Evolutionary conservation across 371 early-diverging fungal species (phyloP).

Genomic region (Syncephalastrum monosporum): DNA sequence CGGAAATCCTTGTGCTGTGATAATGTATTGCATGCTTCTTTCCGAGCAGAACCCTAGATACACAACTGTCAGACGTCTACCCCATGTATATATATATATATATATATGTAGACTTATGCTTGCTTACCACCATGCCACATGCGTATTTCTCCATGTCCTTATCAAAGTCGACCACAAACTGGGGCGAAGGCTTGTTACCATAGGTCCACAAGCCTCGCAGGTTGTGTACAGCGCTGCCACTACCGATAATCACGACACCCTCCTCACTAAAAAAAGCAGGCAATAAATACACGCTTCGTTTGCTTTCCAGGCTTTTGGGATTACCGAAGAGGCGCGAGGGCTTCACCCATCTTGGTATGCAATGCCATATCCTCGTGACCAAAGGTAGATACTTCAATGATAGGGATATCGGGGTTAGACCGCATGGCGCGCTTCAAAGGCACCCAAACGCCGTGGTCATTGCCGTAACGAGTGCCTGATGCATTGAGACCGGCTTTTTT

Average conservation of each 20-base stretch:
- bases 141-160: constrained; percentile 17
- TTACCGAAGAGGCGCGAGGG: constrained; percentile 27
- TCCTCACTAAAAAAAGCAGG: constrained; percentile 31
- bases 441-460: constrained; percentile 65
- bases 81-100: neutral
- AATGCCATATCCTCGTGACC: constrained; percentile 25
- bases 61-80: neutral
- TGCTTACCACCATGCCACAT: constrained; percentile 8
- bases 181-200: constrained; percentile 21
- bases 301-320: neutral
- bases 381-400: constrained; percentile 52
- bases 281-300: neutral
- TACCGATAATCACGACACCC: constrained; percentile 54
- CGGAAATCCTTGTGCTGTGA: constrained; percentile 20
- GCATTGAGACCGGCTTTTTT: constrained; percentile 39
- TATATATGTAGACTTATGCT: neutral
- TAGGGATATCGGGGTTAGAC: constrained; percentile 49
- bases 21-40: constrained; percentile 14
- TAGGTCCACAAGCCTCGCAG: constrained; percentile 40
- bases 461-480: constrained; percentile 43
- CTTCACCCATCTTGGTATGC: constrained; percentile 29
- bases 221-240: constrained; percentile 61
- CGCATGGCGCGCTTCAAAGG: constrained; percentile 50
- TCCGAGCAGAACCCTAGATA: constrained; percentile 23
- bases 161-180: constrained; percentile 27